Evolutionary conservation across 345 rosid genomes (phyloP), one percentile per base, ranked within the genome.

Genomic region (Combretum micranthum): DNA sequence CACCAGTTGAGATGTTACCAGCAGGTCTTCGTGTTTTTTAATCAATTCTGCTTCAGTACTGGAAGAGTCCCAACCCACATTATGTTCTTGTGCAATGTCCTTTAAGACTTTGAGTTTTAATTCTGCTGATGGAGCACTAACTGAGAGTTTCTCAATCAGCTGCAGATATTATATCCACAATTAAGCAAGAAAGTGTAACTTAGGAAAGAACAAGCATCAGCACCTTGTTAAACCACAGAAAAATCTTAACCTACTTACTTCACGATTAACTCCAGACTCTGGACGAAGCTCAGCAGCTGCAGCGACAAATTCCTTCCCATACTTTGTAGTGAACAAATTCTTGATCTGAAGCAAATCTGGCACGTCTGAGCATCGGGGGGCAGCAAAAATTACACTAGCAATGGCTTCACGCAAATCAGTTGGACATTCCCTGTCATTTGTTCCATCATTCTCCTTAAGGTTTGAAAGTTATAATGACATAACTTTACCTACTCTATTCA

Each of bases 311-410:
- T 92, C 96, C 75, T 92, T 88, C 18, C 95, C 96, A 71, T 88
- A 92, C 76, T 88, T 92, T 15, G 89, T 61, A 61, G 84, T 63
- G 73, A 92, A 80, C 46, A 88, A 69, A 66, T 88, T 92, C 86
- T 80, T 88, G 50, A 92, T 66, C 53, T 79, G 87, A 70, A 92
- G 64, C 65, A 88, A 76, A 70, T 92, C 98, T 44, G 95, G 90
- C 61, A 92, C 80, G 66, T 92, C 95, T 42, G 98, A 88, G 71
- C 96, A 86, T 76, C 96, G 80, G n/a, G 98, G 90, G 67, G 98
- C 86, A 43, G 98, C 85, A 80, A 86, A 92, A 51, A 88, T 83
- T 57, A 92, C 84, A 74, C 95, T 88, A 43, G 96, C 80, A 68
- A 88, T 63, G 64, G 96, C 98, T 72, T 92, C 98, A 68, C 78